Evolutionary conservation across 176 grass and related monocot genomes (phyloP).

Genomic region (Poa annua): DNA sequence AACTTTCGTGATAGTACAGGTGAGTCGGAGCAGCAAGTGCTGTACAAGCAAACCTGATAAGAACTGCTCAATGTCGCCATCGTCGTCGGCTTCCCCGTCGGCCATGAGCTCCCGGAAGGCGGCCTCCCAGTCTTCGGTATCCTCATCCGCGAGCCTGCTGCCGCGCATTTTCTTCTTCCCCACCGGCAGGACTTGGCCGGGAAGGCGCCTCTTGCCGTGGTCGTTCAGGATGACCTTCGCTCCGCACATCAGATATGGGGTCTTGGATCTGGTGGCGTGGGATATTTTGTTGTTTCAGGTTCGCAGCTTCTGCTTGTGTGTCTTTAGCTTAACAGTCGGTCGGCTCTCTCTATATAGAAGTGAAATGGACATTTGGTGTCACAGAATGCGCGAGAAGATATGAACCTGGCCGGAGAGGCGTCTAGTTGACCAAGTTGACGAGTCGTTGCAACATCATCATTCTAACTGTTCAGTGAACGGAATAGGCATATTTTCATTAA

Average conservation of each 20-base stretch:
- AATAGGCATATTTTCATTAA: background rate
- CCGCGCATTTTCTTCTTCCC: background rate
- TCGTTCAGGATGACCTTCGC: background rate
- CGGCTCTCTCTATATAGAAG: background rate
- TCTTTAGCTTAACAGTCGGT: background rate
- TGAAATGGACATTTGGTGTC: background rate
- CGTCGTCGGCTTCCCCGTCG: background rate
- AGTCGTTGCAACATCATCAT: background rate
- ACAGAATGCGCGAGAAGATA: background rate
- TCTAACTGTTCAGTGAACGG: background rate
- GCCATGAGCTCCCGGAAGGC: constrained; percentile 13
- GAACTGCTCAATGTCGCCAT: background rate
- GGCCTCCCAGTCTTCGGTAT: constrained; percentile 20
- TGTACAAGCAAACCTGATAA: background rate
- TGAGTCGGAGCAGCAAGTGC: background rate
- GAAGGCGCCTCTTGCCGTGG: background rate
- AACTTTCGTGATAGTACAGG: background rate
- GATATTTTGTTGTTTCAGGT: background rate
- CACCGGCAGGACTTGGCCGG: background rate
- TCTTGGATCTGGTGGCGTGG: background rate
- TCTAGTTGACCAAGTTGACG: background rate
- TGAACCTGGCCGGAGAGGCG: background rate
- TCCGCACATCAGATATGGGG: constrained; percentile 3
- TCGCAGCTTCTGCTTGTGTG: background rate
- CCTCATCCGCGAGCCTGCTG: background rate